A percentile compares a stretch with the other conserved stretches of the same genome.
phyloP scores from a whole-genome alignment of 768 basidiomycete genomes.

The Calocera cornea region DNA sequence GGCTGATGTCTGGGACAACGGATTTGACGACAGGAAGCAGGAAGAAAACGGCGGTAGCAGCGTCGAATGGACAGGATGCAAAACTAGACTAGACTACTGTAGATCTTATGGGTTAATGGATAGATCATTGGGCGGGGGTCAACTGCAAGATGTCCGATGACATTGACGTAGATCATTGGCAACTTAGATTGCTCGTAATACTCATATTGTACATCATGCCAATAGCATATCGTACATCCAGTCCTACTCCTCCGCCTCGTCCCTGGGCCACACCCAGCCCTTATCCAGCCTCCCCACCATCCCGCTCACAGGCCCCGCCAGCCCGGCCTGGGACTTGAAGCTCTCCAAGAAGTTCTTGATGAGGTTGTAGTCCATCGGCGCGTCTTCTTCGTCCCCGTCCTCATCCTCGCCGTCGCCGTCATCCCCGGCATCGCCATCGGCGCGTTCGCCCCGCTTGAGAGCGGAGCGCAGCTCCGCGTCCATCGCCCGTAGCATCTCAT shows the following conservation, averaged over 20 bases:
- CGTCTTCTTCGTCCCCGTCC: constrained; percentile 29
- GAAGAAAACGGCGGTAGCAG: not conserved
- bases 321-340: constrained; percentile 80
- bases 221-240: too few species aligned
- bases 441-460: constrained; percentile 36
- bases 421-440: too few species aligned
- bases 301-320: constrained; percentile 83
- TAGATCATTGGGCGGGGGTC: too few species aligned
- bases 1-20: constrained; percentile 35
- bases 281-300: constrained; percentile 72
- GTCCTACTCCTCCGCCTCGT: constrained; percentile 26
- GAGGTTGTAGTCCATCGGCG: constrained; percentile 63
- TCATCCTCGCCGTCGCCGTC: constrained; percentile 40
- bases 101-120: too few species aligned
- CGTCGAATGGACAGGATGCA: not conserved
- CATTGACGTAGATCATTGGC: not conserved
- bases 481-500: constrained; percentile 49
- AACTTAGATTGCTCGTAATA: too few species aligned
- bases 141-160: too few species aligned
- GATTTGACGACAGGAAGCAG: not conserved
- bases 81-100: not conserved
- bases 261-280: constrained; percentile 60
- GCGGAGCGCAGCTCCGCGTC: constrained; percentile 66
- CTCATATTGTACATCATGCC: too few species aligned
- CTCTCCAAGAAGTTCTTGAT: constrained; percentile 97